These are phyloP conservation scores for Carallia pectinifolia DNA, from an alignment of 345 rosid species.

Conservation along the genomic window DNA sequence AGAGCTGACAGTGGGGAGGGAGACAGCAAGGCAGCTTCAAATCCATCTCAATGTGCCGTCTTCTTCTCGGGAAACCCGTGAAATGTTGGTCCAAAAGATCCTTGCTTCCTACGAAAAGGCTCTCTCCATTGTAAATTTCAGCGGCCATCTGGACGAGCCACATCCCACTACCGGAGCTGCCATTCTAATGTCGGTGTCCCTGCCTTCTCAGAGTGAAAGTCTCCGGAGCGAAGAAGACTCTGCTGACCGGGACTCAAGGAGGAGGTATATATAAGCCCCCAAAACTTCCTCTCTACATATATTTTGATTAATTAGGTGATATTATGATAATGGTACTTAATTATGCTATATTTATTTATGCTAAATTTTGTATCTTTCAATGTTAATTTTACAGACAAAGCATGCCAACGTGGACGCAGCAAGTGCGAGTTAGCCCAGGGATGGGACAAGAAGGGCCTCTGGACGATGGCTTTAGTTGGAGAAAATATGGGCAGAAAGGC, in stretches of 20 bases:
- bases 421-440: conserved; percentile 54
- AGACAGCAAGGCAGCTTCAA: conserved; percentile 52
- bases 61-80: conserved; percentile 44
- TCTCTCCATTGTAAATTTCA: conserved; percentile 48
- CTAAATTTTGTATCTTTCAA: background rate
- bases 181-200: conserved; percentile 40
- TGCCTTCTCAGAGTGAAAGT: conserved; percentile 46
- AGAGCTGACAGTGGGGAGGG: conserved; percentile 63
- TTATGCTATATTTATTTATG: background rate
- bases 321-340: too few species aligned
- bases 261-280: conserved; percentile 29
- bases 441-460: conserved; percentile 55
- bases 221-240: conserved; percentile 62
- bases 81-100: conserved; percentile 49
- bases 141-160: conserved; percentile 11
- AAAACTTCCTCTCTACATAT: too few species aligned
- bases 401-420: conserved; percentile 52
- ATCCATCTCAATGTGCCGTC: conserved; percentile 40
- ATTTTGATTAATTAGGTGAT: too few species aligned
- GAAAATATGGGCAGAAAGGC: conserved; percentile 91
- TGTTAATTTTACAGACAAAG: conserved; percentile 37
- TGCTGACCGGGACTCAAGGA: conserved; percentile 47
- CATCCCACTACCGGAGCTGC: conserved; percentile 13
- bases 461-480: conserved; percentile 87
- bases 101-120: conserved; percentile 56